Conservation (phyloP, 1,139 yeast species). For the Entelexis sorbosivorans region DNA sequence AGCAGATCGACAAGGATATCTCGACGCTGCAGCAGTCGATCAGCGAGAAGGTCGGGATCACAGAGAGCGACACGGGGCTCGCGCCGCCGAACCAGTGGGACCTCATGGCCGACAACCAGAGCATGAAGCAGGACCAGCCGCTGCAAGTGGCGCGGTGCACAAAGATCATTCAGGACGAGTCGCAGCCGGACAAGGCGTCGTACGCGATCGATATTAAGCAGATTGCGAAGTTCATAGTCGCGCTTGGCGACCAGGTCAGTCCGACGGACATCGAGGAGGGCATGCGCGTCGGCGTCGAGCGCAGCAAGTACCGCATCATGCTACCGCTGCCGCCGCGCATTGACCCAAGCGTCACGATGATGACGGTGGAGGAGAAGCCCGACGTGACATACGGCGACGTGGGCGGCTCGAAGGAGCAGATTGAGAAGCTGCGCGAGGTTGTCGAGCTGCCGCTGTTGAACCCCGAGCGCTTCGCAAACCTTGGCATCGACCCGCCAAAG, state of each 20-base stretch:
- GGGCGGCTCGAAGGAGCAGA: slow-evolving; percentile 97
- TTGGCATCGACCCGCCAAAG: slow-evolving; percentile 97
- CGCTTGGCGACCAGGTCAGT: slow-evolving; percentile 88
- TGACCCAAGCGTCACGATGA: slow-evolving; percentile 98
- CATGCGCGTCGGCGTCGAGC: slow-evolving; percentile 97
- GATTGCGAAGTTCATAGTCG: slow-evolving; percentile 95
- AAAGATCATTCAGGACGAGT: slow-evolving; percentile 73
- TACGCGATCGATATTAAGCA: slow-evolving; percentile 95
- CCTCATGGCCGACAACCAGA: slow-evolving; percentile 87
- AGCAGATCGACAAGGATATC: slow-evolving; percentile 73
- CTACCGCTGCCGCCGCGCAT: slow-evolving; percentile 94
- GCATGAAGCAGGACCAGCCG: slow-evolving; percentile 89
- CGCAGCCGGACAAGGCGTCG: slow-evolving; percentile 75
- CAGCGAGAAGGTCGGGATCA: slow-evolving; percentile 86
- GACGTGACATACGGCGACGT: slow-evolving; percentile 76
- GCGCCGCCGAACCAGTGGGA: slow-evolving; percentile 97
- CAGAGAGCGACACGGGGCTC: slow-evolving; percentile 88
- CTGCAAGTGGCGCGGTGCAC: slow-evolving; percentile 98
- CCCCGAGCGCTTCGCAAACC: slow-evolving; percentile 90
- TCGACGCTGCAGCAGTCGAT: slow-evolving; percentile 73
- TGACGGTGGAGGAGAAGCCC: slow-evolving; percentile 98
- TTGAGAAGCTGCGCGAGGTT: slow-evolving; percentile 92
- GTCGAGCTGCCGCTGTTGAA: slow-evolving; percentile 89
- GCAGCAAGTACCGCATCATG: slow-evolving; percentile 93
- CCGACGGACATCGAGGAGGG: slow-evolving; percentile 99